Conservation (phyloP, 176 grass and related monocot genomes). For the Coix lacrymajobi region DNA sequence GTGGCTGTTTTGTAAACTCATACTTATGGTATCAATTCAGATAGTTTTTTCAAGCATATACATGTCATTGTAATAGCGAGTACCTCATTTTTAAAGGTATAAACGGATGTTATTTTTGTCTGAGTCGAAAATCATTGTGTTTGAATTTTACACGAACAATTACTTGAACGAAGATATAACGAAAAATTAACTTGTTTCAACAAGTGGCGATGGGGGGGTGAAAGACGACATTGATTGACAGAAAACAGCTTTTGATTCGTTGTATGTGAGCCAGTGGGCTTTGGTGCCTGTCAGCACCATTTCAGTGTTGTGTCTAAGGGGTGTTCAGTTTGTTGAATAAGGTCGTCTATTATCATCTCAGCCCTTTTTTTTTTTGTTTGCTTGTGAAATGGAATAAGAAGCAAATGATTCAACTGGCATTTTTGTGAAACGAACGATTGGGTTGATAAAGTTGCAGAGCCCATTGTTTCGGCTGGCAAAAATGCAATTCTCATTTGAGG, state of each 20-base stretch:
- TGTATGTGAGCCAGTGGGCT: neutral
- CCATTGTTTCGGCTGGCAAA: too few species aligned
- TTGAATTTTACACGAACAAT: neutral
- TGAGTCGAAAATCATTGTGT: neutral
- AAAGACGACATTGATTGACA: neutral
- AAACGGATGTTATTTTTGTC: neutral
- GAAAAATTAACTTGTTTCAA: neutral
- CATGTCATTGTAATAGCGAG: neutral
- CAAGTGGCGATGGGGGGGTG: neutral
- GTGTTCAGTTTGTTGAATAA: too few species aligned
- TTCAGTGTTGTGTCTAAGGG: too few species aligned
- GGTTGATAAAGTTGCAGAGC: too few species aligned
- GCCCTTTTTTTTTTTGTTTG: too few species aligned
- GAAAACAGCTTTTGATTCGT: neutral
- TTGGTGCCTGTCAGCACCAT: too few species aligned
- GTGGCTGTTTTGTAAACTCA: constrained; percentile 11
- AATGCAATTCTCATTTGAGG: too few species aligned
- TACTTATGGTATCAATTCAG: neutral
- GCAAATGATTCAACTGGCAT: too few species aligned
- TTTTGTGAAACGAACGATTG: too few species aligned
- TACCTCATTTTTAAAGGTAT: neutral
- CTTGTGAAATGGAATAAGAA: too few species aligned
- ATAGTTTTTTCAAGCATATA: neutral
- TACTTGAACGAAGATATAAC: neutral
- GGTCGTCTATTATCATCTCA: too few species aligned